A percentile compares a stretch with the other conserved stretches of the same genome.
These are phyloP conservation scores for Chenopodium berlandieri DNA, from an alignment of 148 eudicot species.

Conservation along the genomic window DNA sequence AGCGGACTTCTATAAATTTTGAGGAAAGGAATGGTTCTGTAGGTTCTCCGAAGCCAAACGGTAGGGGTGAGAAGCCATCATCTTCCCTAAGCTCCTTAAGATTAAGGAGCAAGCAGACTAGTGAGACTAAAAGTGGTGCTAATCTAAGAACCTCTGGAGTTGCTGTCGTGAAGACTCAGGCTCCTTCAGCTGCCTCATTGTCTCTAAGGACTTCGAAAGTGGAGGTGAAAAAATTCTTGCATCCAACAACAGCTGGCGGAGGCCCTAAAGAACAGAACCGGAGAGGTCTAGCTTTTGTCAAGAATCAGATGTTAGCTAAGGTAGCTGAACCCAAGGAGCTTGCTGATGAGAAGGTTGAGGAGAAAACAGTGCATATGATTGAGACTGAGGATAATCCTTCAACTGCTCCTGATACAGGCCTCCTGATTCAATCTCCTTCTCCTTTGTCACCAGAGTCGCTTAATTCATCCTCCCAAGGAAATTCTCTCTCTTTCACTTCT, in stretches of 20 bases:
- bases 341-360: slow-evolving; percentile 32
- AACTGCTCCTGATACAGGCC: slow-evolving; percentile 14
- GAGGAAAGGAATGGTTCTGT: slow-evolving; percentile 20
- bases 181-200: slow-evolving; percentile 24
- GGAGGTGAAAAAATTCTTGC: slow-evolving; percentile 30
- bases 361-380: slow-evolving; percentile 58
- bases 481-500: slow-evolving; percentile 42
- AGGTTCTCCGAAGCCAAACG: slow-evolving; percentile 23
- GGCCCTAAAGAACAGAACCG: slow-evolving; percentile 28
- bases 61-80: slow-evolving; percentile 26
- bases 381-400: slow-evolving; percentile 28
- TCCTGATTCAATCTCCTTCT: slow-evolving; percentile 29
- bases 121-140: slow-evolving; percentile 25
- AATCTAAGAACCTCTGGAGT: slow-evolving; percentile 30
- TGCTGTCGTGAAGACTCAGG: slow-evolving; percentile 26
- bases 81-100: slow-evolving; percentile 28
- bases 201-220: slow-evolving; percentile 35
- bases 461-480: slow-evolving; percentile 32
- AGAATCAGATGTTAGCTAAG: slow-evolving; percentile 30
- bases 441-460: slow-evolving; percentile 37
- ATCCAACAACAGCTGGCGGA: slow-evolving; percentile 26
- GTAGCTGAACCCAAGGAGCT: slow-evolving; percentile 29
- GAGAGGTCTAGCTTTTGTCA: slow-evolving; percentile 26
- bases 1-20: slow-evolving; percentile 25
- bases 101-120: slow-evolving; percentile 25